phyloP scores from a whole-genome alignment of 805 yeast species.

The Saccharomyces eubayanus region DNA sequence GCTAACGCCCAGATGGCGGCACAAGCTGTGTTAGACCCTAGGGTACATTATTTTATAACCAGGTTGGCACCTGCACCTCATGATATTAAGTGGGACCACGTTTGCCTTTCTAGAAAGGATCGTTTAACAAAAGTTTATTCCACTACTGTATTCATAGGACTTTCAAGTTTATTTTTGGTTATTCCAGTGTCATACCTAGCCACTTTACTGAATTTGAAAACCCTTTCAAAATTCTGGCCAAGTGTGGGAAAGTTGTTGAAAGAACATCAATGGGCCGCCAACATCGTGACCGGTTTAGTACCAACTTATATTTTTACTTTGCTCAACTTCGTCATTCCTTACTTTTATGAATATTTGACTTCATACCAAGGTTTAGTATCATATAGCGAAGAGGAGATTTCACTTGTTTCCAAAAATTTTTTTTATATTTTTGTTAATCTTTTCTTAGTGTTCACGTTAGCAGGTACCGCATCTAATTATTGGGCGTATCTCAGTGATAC shows the following conservation, averaged over 20 bases:
- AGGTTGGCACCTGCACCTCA: slow-evolving; percentile 91
- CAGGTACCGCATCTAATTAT: slow-evolving; percentile 79
- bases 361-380: slow-evolving; percentile 82
- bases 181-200: slow-evolving; percentile 83
- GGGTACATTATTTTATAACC: slow-evolving; percentile 74
- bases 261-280: slow-evolving; percentile 61
- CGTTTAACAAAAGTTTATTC: slow-evolving; percentile 47
- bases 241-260: slow-evolving; percentile 60
- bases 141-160: slow-evolving; percentile 34
- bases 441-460: slow-evolving; percentile 87
- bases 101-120: slow-evolving; percentile 70
- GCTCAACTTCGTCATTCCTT: slow-evolving; percentile 77
- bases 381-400: slow-evolving; percentile 84
- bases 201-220: slow-evolving; percentile 66
- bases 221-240: slow-evolving; percentile 79
- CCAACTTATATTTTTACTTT: slow-evolving; percentile 89
- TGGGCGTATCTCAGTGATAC: slow-evolving; percentile 83
- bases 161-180: slow-evolving; percentile 61
- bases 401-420: slow-evolving; percentile 85
- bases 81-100: slow-evolving; percentile 88
- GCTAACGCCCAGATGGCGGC: slow-evolving; percentile 96
- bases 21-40: slow-evolving; percentile 87
- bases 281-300: slow-evolving; percentile 74
- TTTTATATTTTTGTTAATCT: slow-evolving; percentile 90
- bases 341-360: slow-evolving; percentile 75